Conservation (phyloP, 2,329 filamentous ascomycete species). For the Coniochaeta sp. region DNA sequence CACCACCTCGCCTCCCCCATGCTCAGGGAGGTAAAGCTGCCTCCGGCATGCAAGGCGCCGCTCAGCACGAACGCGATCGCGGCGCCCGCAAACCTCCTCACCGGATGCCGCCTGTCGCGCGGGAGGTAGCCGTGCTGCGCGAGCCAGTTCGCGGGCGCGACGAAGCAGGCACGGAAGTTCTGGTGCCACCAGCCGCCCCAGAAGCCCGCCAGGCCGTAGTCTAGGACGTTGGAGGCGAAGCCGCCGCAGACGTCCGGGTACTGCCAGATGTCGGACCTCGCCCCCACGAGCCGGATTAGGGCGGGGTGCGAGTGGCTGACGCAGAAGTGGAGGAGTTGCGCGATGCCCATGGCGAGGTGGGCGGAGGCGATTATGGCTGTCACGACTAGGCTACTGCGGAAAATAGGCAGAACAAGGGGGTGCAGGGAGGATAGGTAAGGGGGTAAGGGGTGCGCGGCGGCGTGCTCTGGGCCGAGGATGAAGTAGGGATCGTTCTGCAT, state of each 20-base stretch:
- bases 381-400: conserved; percentile 51
- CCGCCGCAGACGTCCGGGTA: conserved; percentile 50
- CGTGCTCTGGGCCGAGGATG: conserved; percentile 42
- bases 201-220: conserved; percentile 68
- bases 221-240: conserved; percentile 42
- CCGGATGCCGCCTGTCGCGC: conserved; percentile 19
- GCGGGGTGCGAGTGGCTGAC: conserved; percentile 20
- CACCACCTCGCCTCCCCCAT: conserved; percentile 38
- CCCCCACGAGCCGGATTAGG: conserved; percentile 37
- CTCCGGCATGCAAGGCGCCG: conserved; percentile 63
- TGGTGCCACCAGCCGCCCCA: conserved; percentile 94
- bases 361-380: conserved; percentile 54
- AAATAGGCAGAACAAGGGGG: conserved; percentile 38
- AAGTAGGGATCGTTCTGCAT: conserved; percentile 79
- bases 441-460: no score
- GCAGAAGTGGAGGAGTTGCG: conserved; percentile 8
- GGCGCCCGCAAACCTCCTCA: conserved; percentile 25
- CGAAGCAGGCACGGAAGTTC: conserved; percentile 69
- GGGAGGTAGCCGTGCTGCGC: conserved; percentile 30
- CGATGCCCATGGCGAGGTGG: conserved; percentile 48
- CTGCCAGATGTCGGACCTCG: conserved; percentile 46
- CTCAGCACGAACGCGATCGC: conserved; percentile 58
- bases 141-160: conserved; percentile 48
- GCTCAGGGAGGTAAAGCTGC: conserved; percentile 60
- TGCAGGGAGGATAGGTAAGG: conserved; percentile 36